Percentiles rank a stretch among this genome's conserved stretches.
Conservation (phyloP, 2,329 filamentous ascomycete species). For the Moelleriella libera region DNA sequence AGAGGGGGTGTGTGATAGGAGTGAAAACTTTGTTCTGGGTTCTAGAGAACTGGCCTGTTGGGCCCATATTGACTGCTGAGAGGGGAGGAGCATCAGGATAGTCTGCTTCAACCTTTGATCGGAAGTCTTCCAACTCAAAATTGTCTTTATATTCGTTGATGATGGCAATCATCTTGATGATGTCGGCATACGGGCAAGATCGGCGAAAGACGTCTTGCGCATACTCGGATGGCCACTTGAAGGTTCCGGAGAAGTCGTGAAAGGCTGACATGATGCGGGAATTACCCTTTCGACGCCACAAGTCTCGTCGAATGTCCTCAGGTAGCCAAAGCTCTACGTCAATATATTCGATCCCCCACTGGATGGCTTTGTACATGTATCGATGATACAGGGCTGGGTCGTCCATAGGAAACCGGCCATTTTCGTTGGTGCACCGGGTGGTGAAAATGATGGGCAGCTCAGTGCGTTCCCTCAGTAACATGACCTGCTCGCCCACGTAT, state of each 20-base stretch:
- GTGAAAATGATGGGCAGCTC: slow-evolving; percentile 88
- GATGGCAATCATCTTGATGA: slow-evolving; percentile 83
- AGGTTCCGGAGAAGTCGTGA: slow-evolving; percentile 73
- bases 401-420: slow-evolving; percentile 75
- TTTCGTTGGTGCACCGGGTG: slow-evolving; percentile 67
- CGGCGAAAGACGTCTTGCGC: slow-evolving; percentile 59
- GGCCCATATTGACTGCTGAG: slow-evolving; percentile 78
- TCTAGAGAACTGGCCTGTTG: slow-evolving; percentile 71
- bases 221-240: slow-evolving; percentile 66
- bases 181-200: slow-evolving; percentile 63
- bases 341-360: slow-evolving; percentile 84
- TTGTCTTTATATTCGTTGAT: slow-evolving; percentile 74
- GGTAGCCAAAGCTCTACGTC: slow-evolving; percentile 83
- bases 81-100: slow-evolving; percentile 58
- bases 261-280: slow-evolving; percentile 86
- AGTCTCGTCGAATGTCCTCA: slow-evolving; percentile 52
- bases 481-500: slow-evolving; percentile 77
- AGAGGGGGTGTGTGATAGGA: slow-evolving; percentile 71
- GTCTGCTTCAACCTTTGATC: slow-evolving; percentile 57
- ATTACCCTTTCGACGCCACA: slow-evolving; percentile 59
- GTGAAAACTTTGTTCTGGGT: slow-evolving; percentile 78
- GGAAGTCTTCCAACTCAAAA: slow-evolving; percentile 82
- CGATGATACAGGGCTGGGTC: slow-evolving; percentile 60
- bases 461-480: slow-evolving; percentile 69
- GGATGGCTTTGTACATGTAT: slow-evolving; percentile 70